These are phyloP conservation scores for Zygosaccharomyces pseudobailii DNA, from an alignment of 1,139 yeast species.

Conservation along the genomic window DNA sequence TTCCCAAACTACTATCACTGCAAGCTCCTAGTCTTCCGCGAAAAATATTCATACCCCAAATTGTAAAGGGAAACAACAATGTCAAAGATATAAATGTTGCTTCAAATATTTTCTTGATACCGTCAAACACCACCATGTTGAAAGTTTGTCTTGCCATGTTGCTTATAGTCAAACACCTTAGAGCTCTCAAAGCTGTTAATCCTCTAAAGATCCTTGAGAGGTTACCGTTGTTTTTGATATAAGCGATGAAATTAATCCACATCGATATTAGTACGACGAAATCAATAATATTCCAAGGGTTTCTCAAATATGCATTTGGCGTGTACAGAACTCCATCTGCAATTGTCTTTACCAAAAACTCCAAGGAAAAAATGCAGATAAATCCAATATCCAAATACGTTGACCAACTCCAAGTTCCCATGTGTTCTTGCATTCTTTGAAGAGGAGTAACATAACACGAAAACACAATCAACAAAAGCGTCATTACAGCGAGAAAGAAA, in stretches of 20 bases:
- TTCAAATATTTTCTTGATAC: constrained; percentile 66
- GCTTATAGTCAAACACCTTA: constrained; percentile 75
- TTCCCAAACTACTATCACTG: constrained; percentile 49
- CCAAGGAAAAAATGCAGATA: constrained; percentile 59
- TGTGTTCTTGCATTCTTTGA: constrained; percentile 41
- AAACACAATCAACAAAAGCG: constrained; percentile 62
- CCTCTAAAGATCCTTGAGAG: constrained; percentile 73
- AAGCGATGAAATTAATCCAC: constrained; percentile 75
- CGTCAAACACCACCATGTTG: constrained; percentile 76
- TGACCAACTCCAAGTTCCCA: constrained; percentile 54
- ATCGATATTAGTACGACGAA: constrained; percentile 66
- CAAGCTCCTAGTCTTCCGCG: constrained; percentile 70
- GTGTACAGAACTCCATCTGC: constrained; percentile 84
- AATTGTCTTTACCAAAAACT: constrained; percentile 64
- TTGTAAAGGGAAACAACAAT: constrained; percentile 75
- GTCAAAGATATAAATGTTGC: constrained; percentile 76
- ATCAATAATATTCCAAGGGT: constrained; percentile 87
- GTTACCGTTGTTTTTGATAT: constrained; percentile 48
- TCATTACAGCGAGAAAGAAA: constrained; percentile 54
- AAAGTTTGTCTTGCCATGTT: constrained; percentile 74
- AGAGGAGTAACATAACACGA: constrained; percentile 84
- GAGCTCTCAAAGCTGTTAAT: constrained; percentile 78
- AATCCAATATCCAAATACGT: constrained; percentile 58
- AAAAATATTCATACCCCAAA: constrained; percentile 87
- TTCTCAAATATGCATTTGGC: constrained; percentile 76